Conservation (phyloP, 768 basidiomycete genomes). For the Lentinula aciculospora region DNA sequence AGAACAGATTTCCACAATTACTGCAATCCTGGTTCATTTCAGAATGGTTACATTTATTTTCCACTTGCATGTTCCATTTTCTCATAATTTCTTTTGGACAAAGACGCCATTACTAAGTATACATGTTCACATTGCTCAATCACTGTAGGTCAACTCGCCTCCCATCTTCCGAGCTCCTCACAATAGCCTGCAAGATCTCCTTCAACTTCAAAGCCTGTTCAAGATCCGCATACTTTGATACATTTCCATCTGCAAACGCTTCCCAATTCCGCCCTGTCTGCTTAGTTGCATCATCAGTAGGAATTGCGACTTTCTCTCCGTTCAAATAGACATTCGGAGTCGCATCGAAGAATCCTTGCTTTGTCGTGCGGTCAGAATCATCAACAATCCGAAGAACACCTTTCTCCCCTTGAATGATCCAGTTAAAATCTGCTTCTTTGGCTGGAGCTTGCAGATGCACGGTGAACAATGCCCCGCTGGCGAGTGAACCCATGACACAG, state of each 20-base stretch:
- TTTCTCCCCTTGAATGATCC: constrained; percentile 22
- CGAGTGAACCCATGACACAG: constrained; percentile 22
- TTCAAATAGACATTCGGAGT: constrained; percentile 25
- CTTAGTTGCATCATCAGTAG: neutral
- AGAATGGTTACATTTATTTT: too few relatives aligned
- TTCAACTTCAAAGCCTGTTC: constrained; percentile 22
- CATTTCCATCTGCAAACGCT: constrained; percentile 18
- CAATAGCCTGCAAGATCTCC: constrained; percentile 19
- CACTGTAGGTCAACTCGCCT: neutral
- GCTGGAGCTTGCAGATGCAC: constrained; percentile 11
- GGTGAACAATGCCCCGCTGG: constrained; percentile 22
- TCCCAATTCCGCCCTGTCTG: constrained; percentile 15
- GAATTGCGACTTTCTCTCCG: constrained; percentile 20
- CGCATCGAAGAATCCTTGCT: constrained; percentile 14
- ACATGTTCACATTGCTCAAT: too few relatives aligned
- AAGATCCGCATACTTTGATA: constrained; percentile 19
- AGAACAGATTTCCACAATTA: too few relatives aligned
- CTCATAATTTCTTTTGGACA: too few relatives aligned
- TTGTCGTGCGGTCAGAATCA: neutral
- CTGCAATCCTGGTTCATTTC: too few relatives aligned
- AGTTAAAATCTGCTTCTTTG: constrained; percentile 21
- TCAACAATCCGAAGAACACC: constrained; percentile 12
- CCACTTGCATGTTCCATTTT: too few relatives aligned
- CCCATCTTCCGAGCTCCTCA: constrained; percentile 17
- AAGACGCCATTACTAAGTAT: too few relatives aligned